Base-by-base conservation (phyloP, 768 basidiomycete species). In the Dacryopinax primogenitus region DNA sequence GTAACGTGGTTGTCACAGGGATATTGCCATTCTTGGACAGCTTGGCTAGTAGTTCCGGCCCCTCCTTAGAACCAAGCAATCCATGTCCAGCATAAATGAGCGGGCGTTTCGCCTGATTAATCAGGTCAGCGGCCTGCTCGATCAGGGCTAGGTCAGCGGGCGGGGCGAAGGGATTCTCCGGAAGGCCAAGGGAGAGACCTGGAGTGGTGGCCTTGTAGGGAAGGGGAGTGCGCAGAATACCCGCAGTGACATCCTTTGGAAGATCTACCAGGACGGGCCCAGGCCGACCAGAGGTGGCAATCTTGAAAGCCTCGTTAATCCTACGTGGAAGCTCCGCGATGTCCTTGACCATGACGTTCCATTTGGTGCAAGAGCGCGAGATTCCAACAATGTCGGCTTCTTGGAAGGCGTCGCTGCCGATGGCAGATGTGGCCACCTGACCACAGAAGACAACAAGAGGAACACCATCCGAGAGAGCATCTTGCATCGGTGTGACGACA, bases 341-440 rank as follows among this genome's bases (percentile, higher is more conserved):
- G 72, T 94, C 94, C 76, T 97, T 98, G 63, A 98, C 91, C 93
- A 98, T 95, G 67, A 99, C 95, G 73, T 99, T 98, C 96, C 96
- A 98, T 75, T 98, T 99, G 28, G 96, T 98, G 78, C 96, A 99
- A 70, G 87, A 86, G 62, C 95, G 82, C 33, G 94, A 96, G 75
- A 98, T 99, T 62, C 96, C 96, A 65, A 99, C 81, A 62, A 98
- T 77, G 74, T 99, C 96, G 39, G 96, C 96, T 77, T 99, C 96
- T 74, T 99, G 96, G 83, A 99, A 99, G 1, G 92, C 91, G 73
- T 99, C 95, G 16, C 91, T 94, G n/a, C 95, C 95, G 67, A 99
- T 99, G 63, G 91, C 87, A n/a, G 90, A 90, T 7, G 95, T 98
- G 0, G 96, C 95, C n/a, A 99, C 95, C 79, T 98, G 95, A 0